Evolutionary conservation across 768 basidiomycete genomes (phyloP), one percentile per base, ranked within the genome.

Genomic region (Termitomyces sp.): DNA sequence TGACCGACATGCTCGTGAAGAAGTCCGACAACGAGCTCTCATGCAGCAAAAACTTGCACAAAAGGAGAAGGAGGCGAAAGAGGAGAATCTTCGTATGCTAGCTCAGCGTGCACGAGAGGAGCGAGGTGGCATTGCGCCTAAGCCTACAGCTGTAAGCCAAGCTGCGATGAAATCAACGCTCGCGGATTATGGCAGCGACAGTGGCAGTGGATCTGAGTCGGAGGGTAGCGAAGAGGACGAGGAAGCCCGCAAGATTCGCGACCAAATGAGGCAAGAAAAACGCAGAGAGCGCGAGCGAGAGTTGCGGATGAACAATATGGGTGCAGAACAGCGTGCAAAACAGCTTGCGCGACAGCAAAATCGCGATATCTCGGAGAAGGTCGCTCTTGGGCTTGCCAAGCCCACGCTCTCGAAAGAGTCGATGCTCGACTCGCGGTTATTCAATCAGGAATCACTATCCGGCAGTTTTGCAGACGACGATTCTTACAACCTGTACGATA

Each of bases 11-110:
- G 95, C 97, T 2, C 91, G 97, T 60, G 96, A 99, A 68, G 97
- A 99, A 75, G 97, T 98, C 44, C 86, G 95, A 26, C 95, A 98
- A 70, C 89, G 97, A 53, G 79, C 95, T 4, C 83, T 97, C 56
- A 98, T 98, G 95, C 96, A 98, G 69, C 97, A 98, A 72, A 94
- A 96, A 68, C 81, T 99, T n/a, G 95, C 93, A 12, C 90, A 97
- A 72, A 99, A 99, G 76, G 94, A 98, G 79, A 98, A 98, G 73
- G 94, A 89, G 22, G 83, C 87, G 53, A 98, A 98, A 68, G 97
- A 99, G 74, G 97, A 99, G 74, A 93, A 93, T 69, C 81, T 99
- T 40, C 89, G 97, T 49, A 72, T 95, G 66, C 80, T 99, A 42
- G 97, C 97, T 13, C 95, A 98, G 69, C 90, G 95, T 45, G 97